Base-by-base conservation (phyloP, 1,139 yeast genomes). In the Candida mesenterica region DNA sequence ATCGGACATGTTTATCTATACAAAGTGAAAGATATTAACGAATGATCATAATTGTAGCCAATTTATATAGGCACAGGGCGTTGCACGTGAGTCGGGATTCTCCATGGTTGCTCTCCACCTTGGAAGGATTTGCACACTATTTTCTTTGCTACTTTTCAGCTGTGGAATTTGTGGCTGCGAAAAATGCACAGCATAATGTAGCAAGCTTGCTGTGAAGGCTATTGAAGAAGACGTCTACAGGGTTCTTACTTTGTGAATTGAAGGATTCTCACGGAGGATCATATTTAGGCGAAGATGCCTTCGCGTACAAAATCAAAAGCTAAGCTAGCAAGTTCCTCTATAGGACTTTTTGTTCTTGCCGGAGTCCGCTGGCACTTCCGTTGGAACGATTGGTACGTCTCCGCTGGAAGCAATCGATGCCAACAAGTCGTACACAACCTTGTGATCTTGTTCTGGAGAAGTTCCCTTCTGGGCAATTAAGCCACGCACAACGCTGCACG, bases 271-370 rank as follows among this genome's bases (percentile, higher is more conserved):
- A n/a, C n/a, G n/a, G n/a, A n/a, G n/a, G n/a, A n/a, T n/a, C n/a
- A n/a, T n/a, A n/a, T n/a, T n/a, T n/a, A n/a, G n/a, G n/a, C n/a
- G n/a, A n/a, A n/a, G n/a, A n/a, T n/a, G n/a, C n/a, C n/a, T n/a
- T n/a, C n/a, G n/a, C n/a, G n/a, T n/a, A n/a, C n/a, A n/a, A n/a
- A n/a, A n/a, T n/a, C n/a, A n/a, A n/a, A n/a, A n/a, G n/a, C n/a
- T n/a, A n/a, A n/a, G 12, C 45, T 57, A 77, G 55, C 83, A 77
- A 16, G 75, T 58, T 33, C 82, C 82, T 53, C 79, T 73, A 62
- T 68, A 77, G 9, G 78, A 68, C 24, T 56, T 50, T 44, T 61
- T 61, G 41, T 70, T 65, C 32, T 60, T 55, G 26, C 62, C 57
- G 33, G 55, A 52, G 33, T 53, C 56, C 28, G 56, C 61, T 4